Conservation (phyloP, 2,329 filamentous ascomycete genomes). For the Colletotrichum neosansevieriae region DNA sequence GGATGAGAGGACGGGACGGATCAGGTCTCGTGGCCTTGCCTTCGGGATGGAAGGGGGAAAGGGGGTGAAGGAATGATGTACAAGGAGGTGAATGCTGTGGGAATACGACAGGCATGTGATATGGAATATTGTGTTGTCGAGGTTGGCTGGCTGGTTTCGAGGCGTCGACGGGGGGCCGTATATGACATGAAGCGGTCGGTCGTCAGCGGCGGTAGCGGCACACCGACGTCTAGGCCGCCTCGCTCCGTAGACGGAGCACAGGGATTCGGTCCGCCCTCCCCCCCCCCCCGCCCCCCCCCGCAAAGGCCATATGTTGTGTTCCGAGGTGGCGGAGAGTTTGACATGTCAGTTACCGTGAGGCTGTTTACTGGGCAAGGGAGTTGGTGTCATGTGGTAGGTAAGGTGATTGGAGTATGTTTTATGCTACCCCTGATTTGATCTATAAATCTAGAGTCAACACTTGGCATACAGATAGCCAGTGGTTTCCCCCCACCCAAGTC, state of each 20-base stretch:
- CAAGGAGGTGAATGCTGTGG: background rate
- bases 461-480: background rate
- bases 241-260: conserved; percentile 3
- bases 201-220: background rate
- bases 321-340: background rate
- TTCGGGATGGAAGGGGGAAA: background rate
- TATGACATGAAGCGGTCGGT: background rate
- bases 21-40: background rate
- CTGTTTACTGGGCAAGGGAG: background rate
- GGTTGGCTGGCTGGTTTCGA: background rate
- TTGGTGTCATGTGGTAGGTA: too few relatives aligned
- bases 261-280: background rate
- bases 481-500: too few relatives aligned
- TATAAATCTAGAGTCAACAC: background rate
- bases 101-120: conserved; percentile 20
- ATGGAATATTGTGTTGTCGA: background rate
- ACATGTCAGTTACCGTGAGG: background rate
- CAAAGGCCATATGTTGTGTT: conserved; percentile 4
- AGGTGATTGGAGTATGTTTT: background rate
- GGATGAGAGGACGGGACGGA: background rate
- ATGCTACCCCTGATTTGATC: background rate
- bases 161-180: background rate
- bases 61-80: background rate
- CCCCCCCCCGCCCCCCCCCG: background rate
- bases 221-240: background rate